A percentile compares a stretch with the other conserved stretches of the same genome.
Evolutionary conservation across 768 basidiomycete species (phyloP).

Genomic region (Leucocoprinus sp.): DNA sequence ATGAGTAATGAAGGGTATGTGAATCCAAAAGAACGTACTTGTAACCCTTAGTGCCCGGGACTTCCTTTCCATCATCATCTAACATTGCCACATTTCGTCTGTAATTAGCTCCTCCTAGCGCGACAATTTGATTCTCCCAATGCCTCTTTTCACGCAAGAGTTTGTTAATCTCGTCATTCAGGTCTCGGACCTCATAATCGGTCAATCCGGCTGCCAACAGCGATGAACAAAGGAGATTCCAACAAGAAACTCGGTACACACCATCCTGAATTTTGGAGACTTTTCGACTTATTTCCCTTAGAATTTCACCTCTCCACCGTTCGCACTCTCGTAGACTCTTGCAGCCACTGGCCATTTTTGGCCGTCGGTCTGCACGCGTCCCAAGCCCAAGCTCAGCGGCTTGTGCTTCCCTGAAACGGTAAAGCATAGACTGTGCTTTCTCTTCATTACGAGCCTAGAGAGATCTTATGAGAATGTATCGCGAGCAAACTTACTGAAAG

Average conservation of each 20-base stretch:
- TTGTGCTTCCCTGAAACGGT: slow-evolving; percentile 94
- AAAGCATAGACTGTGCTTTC: slow-evolving; percentile 93
- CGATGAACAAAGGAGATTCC: not conserved
- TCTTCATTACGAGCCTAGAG: slow-evolving; percentile 92
- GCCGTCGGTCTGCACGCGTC: slow-evolving; percentile 75
- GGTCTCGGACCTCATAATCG: slow-evolving; percentile 91
- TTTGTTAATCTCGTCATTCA: slow-evolving; percentile 98
- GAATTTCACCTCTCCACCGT: slow-evolving; percentile 91
- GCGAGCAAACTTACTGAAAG: not conserved
- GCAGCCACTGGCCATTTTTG: slow-evolving; percentile 86
- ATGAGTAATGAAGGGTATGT: not conserved
- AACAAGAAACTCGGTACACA: slow-evolving; percentile 27
- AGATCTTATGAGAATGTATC: not conserved
- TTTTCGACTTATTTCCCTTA: slow-evolving; percentile 91
- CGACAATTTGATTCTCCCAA: slow-evolving; percentile 98
- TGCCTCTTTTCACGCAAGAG: slow-evolving; percentile 91
- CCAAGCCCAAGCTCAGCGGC: slow-evolving; percentile 92
- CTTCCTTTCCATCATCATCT: slow-evolving; percentile 92
- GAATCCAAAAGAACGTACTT: slow-evolving; percentile 48
- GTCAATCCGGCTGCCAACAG: slow-evolving; percentile 67
- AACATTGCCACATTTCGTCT: slow-evolving; percentile 88
- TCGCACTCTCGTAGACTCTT: slow-evolving; percentile 92
- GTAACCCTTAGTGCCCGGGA: slow-evolving; percentile 95
- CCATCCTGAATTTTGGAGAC: slow-evolving; percentile 98
- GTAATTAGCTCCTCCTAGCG: slow-evolving; percentile 93